Conservation (phyloP, 2,329 filamentous ascomycete species). For the Achaetomium macrosporum region DNA sequence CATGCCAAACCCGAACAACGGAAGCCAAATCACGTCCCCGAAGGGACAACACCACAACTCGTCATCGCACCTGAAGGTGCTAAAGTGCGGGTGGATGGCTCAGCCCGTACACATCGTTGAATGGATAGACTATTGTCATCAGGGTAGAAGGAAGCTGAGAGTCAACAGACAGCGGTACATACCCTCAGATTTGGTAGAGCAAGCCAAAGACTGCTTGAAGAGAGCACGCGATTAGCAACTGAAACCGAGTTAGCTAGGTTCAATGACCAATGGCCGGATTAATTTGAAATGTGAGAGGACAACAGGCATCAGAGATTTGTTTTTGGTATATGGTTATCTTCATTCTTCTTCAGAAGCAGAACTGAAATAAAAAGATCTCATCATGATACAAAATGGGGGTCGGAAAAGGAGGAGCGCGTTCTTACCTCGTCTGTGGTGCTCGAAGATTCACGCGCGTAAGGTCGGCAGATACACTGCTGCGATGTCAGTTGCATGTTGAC, state of each 20-base stretch:
- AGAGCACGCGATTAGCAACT: neutral
- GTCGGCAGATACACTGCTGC: neutral
- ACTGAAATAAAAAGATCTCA: slow-evolving; percentile 61
- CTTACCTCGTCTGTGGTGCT: slow-evolving; percentile 14
- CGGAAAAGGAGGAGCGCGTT: neutral
- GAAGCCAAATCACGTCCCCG: slow-evolving; percentile 53
- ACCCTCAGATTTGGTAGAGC: neutral
- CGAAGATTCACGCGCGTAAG: neutral
- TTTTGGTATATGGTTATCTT: slow-evolving; percentile 62
- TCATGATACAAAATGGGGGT: slow-evolving; percentile 42
- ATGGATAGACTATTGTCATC: slow-evolving; percentile 71
- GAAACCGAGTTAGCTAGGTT: slow-evolving; percentile 12
- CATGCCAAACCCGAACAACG: slow-evolving; percentile 43
- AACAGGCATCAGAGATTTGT: slow-evolving; percentile 48
- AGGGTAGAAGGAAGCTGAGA: slow-evolving; percentile 28
- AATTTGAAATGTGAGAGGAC: slow-evolving; percentile 9
- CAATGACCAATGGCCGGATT: neutral
- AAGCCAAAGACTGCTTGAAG: neutral
- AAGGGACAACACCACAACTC: slow-evolving; percentile 66
- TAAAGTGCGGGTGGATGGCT: slow-evolving; percentile 71
- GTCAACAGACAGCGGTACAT: slow-evolving; percentile 10
- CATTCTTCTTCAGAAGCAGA: slow-evolving; percentile 68
- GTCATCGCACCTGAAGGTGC: slow-evolving; percentile 52
- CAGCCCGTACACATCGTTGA: slow-evolving; percentile 62
- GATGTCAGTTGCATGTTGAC: slow-evolving; percentile 16